phyloP scores from a whole-genome alignment of 1,139 yeast species.

The Zygosaccharomyces sapae region DNA sequence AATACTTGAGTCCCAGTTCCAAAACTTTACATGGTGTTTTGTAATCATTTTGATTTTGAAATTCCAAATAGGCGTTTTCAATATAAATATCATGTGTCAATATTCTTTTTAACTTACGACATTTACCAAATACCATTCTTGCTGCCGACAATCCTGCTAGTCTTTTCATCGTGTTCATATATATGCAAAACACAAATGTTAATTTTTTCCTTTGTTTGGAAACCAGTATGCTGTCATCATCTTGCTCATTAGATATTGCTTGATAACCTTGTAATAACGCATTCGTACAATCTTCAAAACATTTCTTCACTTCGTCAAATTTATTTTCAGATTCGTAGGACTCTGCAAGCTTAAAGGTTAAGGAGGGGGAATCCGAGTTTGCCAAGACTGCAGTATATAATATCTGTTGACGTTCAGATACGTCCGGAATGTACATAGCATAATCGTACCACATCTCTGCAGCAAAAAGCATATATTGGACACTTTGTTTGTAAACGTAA shows the following conservation, averaged over 20 bases:
- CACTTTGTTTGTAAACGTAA: constrained; percentile 70
- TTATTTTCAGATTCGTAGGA: constrained; percentile 58
- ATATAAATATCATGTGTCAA: constrained; percentile 73
- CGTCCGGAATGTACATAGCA: constrained; percentile 34
- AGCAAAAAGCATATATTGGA: constrained; percentile 61
- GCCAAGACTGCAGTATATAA: constrained; percentile 55
- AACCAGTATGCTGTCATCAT: constrained; percentile 14
- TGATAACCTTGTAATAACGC: constrained; percentile 40
- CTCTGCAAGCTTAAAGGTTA: constrained; percentile 68
- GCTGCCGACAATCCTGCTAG: constrained; percentile 68
- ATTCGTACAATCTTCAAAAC: constrained; percentile 49
- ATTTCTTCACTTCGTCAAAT: constrained; percentile 48
- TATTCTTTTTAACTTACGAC: constrained; percentile 45
- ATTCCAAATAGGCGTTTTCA: constrained; percentile 81
- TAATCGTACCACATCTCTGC: constrained; percentile 88
- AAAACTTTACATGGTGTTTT: constrained; percentile 74
- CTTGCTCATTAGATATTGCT: constrained; percentile 26
- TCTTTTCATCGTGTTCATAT: constrained; percentile 60
- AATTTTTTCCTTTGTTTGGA: constrained; percentile 23
- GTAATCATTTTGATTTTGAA: constrained; percentile 53
- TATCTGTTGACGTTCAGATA: constrained; percentile 38
- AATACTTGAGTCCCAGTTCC: constrained; percentile 71
- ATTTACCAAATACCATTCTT: constrained; percentile 59
- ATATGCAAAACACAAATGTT: constrained; percentile 44
- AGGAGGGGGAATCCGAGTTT: constrained; percentile 67